phyloP scores from a whole-genome alignment of 2,329 filamentous ascomycete species.

The Septoria petroselini region DNA sequence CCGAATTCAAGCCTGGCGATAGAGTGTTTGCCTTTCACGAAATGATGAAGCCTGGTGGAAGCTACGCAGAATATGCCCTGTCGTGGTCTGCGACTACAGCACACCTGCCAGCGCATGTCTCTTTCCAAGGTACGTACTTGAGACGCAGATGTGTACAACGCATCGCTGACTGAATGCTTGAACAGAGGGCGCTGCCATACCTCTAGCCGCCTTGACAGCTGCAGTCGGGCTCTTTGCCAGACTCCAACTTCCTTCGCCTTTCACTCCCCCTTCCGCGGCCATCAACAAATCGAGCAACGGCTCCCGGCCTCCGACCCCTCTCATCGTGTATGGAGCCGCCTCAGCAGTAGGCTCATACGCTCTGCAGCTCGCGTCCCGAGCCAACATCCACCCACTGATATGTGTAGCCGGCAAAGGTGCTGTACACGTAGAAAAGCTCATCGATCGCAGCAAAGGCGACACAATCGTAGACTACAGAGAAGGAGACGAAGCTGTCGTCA shows the following conservation, averaged over 20 bases:
- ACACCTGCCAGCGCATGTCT: conserved; percentile 49
- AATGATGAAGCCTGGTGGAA: conserved; percentile 52
- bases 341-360: conserved; percentile 58
- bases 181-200: conserved; percentile 45
- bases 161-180: conserved; percentile 10
- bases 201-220: conserved; percentile 48
- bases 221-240: conserved; percentile 46
- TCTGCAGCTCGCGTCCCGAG: conserved; percentile 53
- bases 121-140: conserved; percentile 49
- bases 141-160: background rate
- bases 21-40: conserved; percentile 56
- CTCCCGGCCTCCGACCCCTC: conserved; percentile 30
- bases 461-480: conserved; percentile 58
- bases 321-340: conserved; percentile 52
- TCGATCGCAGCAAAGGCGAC: conserved; percentile 56
- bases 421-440: conserved; percentile 51
- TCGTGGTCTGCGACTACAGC: conserved; percentile 57
- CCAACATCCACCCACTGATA: conserved; percentile 61
- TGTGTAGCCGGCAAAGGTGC: conserved; percentile 55
- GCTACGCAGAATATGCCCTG: conserved; percentile 61
- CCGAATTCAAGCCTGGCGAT: conserved; percentile 57
- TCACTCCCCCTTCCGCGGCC: conserved; percentile 30
- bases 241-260: conserved; percentile 45
- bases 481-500: conserved; percentile 34
- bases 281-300: conserved; percentile 7